Base-by-base conservation (phyloP, 2,329 filamentous ascomycete species). In the Helotiales sp. region DNA sequence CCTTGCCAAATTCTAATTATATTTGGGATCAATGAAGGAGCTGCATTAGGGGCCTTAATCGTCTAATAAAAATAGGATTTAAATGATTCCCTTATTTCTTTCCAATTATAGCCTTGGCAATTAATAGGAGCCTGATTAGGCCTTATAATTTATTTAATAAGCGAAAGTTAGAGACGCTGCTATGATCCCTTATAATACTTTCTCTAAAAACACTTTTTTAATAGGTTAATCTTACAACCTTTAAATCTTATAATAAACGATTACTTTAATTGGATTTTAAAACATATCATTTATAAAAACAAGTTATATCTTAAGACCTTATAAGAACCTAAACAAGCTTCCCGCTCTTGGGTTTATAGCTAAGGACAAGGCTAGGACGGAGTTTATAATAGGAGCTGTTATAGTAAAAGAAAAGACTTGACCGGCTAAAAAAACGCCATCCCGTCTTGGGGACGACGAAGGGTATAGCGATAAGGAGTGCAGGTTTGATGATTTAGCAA, bases 1-100 rank as follows among this genome's bases (percentile, higher is more conserved):
- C n/a, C n/a, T n/a, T n/a, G n/a, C 63, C 57, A 32, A 59, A 65
- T 65, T 60, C 63, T 60, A 65, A 61, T 65, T 61, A 61, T 65
- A 61, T 60, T 30, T 40, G 40, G 43, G 57, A 61, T 65, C 30
- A 45, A 52, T 20, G 45, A 47, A 22, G 57, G 64, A 66, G 64
- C 64, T 47, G 57, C 64, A 66, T 66, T 34, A 13, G 30, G 37
- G 55, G n/a, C 54, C 62, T 52, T 32, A 58, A 64, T 64, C 62
- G 50, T 59, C 62, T 22, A 64, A 64, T 64, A 64, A 40, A 64
- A 37, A 59, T 64, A 64, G 54, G 60, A 22, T 63, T 30, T 47
- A 63, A 63, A 30, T 63, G 28, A 63, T 43, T 62, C 28, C 60
- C 61, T 22, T 50, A 22, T 6, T 4, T 50, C 47, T 50, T 50